These are phyloP conservation scores for Xylariaceae sp. DNA, from an alignment of 2,329 filamentous ascomycete genomes.

Conservation along the genomic window DNA sequence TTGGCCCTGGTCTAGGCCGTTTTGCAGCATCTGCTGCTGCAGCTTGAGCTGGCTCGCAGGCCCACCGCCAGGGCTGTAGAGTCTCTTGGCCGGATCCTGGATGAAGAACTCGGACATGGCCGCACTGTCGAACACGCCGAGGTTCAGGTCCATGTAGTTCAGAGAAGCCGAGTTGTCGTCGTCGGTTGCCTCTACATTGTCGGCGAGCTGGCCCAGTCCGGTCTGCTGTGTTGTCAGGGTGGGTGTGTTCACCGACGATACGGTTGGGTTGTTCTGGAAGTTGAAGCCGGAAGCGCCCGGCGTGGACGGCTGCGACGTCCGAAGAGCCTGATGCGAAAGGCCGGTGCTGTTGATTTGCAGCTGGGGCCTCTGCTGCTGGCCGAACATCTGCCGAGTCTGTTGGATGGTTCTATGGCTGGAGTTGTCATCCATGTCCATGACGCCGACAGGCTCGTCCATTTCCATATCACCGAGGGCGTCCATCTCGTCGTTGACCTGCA, in stretches of 20 bases:
- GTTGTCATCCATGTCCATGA: slow-evolving; percentile 53
- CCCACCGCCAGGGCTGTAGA: slow-evolving; percentile 79
- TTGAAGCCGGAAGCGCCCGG: slow-evolving; percentile 70
- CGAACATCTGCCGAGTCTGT: slow-evolving; percentile 61
- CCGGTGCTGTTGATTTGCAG: slow-evolving; percentile 76
- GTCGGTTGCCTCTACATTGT: slow-evolving; percentile 63
- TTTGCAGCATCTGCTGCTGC: slow-evolving; percentile 61
- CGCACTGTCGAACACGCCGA: slow-evolving; percentile 52
- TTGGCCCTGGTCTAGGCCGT: slow-evolving; percentile 68
- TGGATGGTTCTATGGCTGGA: slow-evolving; percentile 56
- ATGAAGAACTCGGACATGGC: slow-evolving; percentile 55
- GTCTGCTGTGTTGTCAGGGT: slow-evolving; percentile 72
- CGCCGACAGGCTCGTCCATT: slow-evolving; percentile 74
- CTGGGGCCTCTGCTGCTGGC: slow-evolving; percentile 58
- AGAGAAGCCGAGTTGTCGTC: slow-evolving; percentile 66
- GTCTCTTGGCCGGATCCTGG: slow-evolving; percentile 87
- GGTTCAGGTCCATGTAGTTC: slow-evolving; percentile 51
- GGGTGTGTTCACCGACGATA: slow-evolving; percentile 94
- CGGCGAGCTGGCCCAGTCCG: slow-evolving; percentile 51
- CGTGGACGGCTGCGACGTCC: slow-evolving; percentile 79
- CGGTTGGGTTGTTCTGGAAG: slow-evolving; percentile 87
- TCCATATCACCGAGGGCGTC: slow-evolving; percentile 93
- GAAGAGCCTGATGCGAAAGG: slow-evolving; percentile 67
- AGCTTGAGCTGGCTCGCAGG: slow-evolving; percentile 57
- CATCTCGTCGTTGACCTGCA: slow-evolving; percentile 54